Conservation (phyloP, 1,284 basidiomycete species). For the Jaminaea rosea region DNA sequence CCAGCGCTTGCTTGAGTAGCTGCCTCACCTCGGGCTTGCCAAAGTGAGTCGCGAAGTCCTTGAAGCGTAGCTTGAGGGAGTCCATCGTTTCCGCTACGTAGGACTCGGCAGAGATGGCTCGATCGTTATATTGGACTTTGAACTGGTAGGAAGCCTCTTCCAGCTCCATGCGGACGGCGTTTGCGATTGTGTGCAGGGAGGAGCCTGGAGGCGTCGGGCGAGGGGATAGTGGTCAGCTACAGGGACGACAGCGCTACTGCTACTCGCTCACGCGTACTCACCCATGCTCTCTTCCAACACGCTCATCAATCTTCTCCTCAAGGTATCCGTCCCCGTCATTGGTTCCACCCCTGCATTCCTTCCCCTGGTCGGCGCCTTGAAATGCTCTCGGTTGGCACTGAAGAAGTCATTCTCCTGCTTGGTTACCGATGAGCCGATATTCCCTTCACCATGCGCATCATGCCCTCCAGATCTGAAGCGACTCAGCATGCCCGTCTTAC, state of each 20-base stretch:
- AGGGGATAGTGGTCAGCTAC: no score
- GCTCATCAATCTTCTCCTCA: slow-evolving; percentile 82
- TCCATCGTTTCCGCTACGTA: slow-evolving; percentile 98
- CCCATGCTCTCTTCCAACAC: slow-evolving; percentile 96
- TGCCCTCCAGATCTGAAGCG: slow-evolving; percentile 26
- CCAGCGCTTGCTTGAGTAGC: slow-evolving; percentile 81
- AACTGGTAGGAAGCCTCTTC: slow-evolving; percentile 97
- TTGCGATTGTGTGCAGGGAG: slow-evolving; percentile 86
- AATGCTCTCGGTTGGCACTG: slow-evolving; percentile 61
- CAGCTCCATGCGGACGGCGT: slow-evolving; percentile 89
- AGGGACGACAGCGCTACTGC: no score
- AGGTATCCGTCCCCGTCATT: slow-evolving; percentile 78
- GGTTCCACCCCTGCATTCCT: slow-evolving; percentile 50
- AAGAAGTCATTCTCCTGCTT: slow-evolving; percentile 76
- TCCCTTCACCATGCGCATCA: slow-evolving; percentile 22
- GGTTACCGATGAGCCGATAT: slow-evolving; percentile 53
- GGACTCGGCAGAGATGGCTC: slow-evolving; percentile 83
- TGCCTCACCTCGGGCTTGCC: slow-evolving; percentile 77
- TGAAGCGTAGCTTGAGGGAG: slow-evolving; percentile 79
- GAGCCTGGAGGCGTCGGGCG: no score
- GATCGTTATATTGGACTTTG: slow-evolving; percentile 99
- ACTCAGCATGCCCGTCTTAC: slow-evolving; percentile 46
- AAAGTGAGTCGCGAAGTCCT: slow-evolving; percentile 74
- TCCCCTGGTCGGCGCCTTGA: slow-evolving; percentile 52
- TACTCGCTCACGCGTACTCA: no score